These are phyloP conservation scores for Plantago coronopus DNA, from an alignment of 305 asterid genomes.

Conservation along the genomic window DNA sequence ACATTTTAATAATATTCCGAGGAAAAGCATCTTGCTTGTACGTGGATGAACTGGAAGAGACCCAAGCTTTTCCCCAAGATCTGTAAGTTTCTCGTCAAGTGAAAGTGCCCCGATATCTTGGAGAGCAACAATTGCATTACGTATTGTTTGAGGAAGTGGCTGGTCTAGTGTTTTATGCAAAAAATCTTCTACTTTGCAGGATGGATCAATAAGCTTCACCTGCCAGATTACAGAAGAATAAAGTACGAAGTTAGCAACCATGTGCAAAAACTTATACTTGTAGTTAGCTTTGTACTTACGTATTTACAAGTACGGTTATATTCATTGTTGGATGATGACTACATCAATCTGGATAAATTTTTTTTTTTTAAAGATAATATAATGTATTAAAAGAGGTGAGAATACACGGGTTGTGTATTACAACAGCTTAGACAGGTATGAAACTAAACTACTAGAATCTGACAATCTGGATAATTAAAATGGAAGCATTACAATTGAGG, in stretches of 20 bases:
- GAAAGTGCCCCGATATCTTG: conserved; percentile 88
- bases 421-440: no score
- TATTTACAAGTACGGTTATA: no score
- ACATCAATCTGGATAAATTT: no score
- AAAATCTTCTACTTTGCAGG: conserved; percentile 74
- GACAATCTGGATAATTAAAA: no score
- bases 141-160: conserved; percentile 71
- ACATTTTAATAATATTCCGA: conserved; percentile 72
- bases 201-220: conserved; percentile 84
- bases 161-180: conserved; percentile 79
- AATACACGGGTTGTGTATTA: no score
- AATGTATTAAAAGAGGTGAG: no score
- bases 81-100: conserved; percentile 73
- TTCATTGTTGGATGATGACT: no score
- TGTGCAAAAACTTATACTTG: background rate
- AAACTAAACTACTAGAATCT: no score
- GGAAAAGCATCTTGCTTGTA: conserved; percentile 90
- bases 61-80: conserved; percentile 82
- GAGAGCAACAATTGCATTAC: conserved; percentile 65
- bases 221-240: conserved; percentile 29
- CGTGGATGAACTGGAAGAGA: conserved; percentile 87
- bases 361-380: no score
- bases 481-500: no score
- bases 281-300: no score
- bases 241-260: background rate